Evolutionary conservation across 371 early-diverging fungal species (phyloP).

Genomic region (Actinomucor elegans): DNA sequence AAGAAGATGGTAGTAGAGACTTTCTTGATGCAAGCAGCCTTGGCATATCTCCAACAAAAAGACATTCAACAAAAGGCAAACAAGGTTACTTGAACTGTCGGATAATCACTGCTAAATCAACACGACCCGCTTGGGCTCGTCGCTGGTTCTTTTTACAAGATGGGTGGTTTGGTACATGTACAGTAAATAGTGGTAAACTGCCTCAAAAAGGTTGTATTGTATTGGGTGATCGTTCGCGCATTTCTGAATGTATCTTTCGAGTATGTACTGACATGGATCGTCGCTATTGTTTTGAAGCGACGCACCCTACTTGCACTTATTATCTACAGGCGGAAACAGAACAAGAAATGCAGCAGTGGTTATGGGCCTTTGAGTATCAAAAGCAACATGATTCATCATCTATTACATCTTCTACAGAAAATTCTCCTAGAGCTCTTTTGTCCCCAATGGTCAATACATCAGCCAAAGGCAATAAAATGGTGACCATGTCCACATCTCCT

Average conservation of each 20-base stretch:
- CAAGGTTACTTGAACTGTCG: conserved; percentile 41
- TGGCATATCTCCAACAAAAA: not conserved
- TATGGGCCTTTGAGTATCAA: conserved; percentile 49
- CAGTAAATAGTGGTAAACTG: conserved; percentile 40
- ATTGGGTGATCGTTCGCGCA: conserved; percentile 46
- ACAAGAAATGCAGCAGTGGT: conserved; percentile 68
- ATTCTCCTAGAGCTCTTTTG: conserved; percentile 12
- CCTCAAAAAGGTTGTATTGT: conserved; percentile 58
- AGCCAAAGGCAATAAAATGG: too few species aligned
- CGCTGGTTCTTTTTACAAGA: conserved; percentile 61
- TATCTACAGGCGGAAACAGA: conserved; percentile 70
- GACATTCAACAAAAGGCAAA: conserved; percentile 8
- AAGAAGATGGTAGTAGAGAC: too few species aligned
- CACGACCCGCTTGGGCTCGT: conserved; percentile 46
- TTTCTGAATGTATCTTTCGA: conserved; percentile 52
- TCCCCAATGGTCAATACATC: too few species aligned
- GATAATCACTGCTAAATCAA: conserved; percentile 24
- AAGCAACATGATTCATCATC: conserved; percentile 24
- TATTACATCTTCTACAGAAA: not conserved
- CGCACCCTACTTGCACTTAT: conserved; percentile 43
- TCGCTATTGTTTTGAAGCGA: conserved; percentile 71
- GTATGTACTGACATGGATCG: conserved; percentile 56
- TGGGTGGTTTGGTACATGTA: conserved; percentile 55
- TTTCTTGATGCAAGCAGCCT: not conserved
- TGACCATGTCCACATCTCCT: conserved; percentile 17